Conservation (phyloP, 495 filamentous ascomycete genomes). For the Margaritispora aquatica region DNA sequence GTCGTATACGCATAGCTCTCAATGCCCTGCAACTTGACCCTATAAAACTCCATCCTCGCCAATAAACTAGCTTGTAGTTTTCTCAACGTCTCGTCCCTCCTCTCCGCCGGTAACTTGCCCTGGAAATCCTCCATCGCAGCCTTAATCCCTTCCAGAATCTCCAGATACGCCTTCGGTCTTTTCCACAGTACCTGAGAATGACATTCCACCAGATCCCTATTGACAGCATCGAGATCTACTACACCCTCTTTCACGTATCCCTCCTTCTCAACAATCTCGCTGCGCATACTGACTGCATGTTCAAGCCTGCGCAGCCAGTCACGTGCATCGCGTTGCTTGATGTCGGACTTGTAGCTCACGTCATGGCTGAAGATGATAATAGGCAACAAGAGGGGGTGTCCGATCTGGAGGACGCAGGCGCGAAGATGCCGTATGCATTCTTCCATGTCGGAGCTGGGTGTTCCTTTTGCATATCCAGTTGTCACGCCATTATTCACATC, state of each 20-base stretch:
- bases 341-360: constrained; percentile 38
- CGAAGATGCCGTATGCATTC: constrained; percentile 38
- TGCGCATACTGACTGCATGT: constrained; percentile 50
- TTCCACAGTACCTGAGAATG: constrained; percentile 53
- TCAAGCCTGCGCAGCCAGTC: constrained; percentile 50
- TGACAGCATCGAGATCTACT: constrained; percentile 48
- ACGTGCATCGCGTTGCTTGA: constrained; percentile 47
- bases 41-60: constrained; percentile 46
- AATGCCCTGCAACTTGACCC: constrained; percentile 46
- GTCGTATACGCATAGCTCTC: constrained; percentile 51
- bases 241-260: constrained; percentile 38
- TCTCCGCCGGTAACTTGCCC: constrained; percentile 15
- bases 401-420: constrained; percentile 36
- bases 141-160: constrained; percentile 40
- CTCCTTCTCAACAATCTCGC: constrained; percentile 44
- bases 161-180: constrained; percentile 48
- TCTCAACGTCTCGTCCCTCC: constrained; percentile 24
- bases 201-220: constrained; percentile 50
- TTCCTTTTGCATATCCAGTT: constrained; percentile 48
- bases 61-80: constrained; percentile 38
- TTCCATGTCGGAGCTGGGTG: constrained; percentile 40
- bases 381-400: constrained; percentile 48
- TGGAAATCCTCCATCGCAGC: constrained; percentile 36
- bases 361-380: constrained; percentile 47
- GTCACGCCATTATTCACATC: constrained; percentile 43